Base-by-base conservation (phyloP, 352 stramenopile genomes). In the Proteromonas lacertae region DNA sequence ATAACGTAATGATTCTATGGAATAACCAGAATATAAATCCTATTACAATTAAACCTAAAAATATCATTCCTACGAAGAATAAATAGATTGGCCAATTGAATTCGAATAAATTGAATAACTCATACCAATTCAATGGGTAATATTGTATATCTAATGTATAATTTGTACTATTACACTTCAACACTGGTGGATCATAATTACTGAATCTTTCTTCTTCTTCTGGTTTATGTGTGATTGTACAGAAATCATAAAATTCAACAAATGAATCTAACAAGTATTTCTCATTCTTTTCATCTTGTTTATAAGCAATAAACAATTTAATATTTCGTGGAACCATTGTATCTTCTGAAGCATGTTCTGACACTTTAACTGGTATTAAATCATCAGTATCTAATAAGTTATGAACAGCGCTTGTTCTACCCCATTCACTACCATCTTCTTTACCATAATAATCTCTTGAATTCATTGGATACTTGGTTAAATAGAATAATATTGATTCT, bases 61-160 rank as follows among this genome's bases (percentile, higher is more conserved):
- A 77, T 7, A 92, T 64, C 22, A 83, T 47, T 8, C 59, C 69
- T 46, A 89, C 92, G 38, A 91, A 80, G 5, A 80, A 47, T 10
- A 92, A 52, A 43, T 94, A 94, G 1, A 93, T 65, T 41, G 73
- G 61, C 18, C 65, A 60, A 0, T 61, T 66, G 46, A 94, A 92
- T 51, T 90, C 66, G 47, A 94, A 94, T 5, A 61, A 51, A 43
- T 94, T 94, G 35, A 93, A 66, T 29, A 92, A 56, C 38, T 76
- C 64, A 32, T 82, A 84, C 75, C 75, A 92, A 28, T 55, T 46
- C 0, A 91, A 51, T n/a, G 73, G 55, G 24, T 65, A 57, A 56
- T 69, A 90, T 1, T 55, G 61, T 2, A 94, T 57, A 30, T 79
- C 57, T 34, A 92, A 47, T 17, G 53, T 49, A 46, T 89, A n/a